Percentiles rank a stretch among this genome's conserved stretches.
Evolutionary conservation across 2,329 filamentous ascomycete genomes (phyloP).

Genomic region (Colletotrichum tropicicola): DNA sequence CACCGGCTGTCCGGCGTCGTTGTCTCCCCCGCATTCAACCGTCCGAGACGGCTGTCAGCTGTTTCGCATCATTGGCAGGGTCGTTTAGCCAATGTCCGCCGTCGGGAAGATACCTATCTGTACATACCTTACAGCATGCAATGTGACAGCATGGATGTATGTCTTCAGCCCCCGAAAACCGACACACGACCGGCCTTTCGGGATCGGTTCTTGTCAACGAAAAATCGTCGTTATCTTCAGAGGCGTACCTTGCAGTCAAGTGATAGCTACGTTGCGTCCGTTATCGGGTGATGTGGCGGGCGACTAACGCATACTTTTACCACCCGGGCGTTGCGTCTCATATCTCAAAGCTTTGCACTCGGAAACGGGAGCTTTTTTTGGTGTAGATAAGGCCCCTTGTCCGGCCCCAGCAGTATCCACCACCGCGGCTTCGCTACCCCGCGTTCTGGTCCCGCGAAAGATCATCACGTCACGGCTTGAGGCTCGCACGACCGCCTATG

Average conservation of each 20-base stretch:
- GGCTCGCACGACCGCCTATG: neutral
- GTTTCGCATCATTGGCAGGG: constrained; percentile 1
- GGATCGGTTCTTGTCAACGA: neutral
- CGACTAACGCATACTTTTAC: neutral
- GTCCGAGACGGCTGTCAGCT: neutral
- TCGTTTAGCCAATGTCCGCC: neutral
- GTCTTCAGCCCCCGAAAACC: constrained; percentile 6
- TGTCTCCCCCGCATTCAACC: neutral
- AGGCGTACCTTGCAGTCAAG: neutral
- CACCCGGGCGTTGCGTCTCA: neutral
- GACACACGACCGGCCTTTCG: constrained; percentile 1
- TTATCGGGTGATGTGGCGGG: neutral
- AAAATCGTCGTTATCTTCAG: neutral
- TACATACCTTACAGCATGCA: neutral
- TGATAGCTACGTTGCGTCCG: neutral
- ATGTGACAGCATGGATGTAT: neutral
- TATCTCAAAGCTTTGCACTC: neutral
- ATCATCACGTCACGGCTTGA: neutral
- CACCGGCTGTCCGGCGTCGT: too few relatives aligned
- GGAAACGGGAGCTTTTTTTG: neutral
- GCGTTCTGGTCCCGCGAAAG: constrained; percentile 5
- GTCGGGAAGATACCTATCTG: neutral
- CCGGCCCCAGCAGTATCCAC: neutral
- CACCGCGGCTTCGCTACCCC: constrained; percentile 9
- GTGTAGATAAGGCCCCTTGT: constrained; percentile 11